phyloP scores from a whole-genome alignment of 2,329 filamentous ascomycete species.

The Penicillium corylophilum region DNA sequence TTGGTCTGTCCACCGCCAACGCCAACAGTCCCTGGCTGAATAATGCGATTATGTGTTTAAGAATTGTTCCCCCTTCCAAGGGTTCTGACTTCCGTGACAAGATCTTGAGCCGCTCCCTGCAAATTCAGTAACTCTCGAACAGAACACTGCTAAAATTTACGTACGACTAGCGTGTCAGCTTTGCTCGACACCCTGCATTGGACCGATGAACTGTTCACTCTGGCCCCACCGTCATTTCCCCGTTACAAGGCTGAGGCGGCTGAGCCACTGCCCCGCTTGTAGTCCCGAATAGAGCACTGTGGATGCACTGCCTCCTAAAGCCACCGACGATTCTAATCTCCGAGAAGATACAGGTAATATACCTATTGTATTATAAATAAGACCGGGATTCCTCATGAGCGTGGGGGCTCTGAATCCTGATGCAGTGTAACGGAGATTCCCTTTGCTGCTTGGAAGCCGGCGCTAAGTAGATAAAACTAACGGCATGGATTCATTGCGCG shows the following conservation, averaged over 20 bases:
- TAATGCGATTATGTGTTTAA: neutral
- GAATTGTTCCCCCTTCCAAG: no score
- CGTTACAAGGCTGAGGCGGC: neutral
- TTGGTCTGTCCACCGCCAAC: neutral
- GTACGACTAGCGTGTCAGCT: neutral
- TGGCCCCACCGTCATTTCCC: neutral
- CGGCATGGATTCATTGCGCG: no score
- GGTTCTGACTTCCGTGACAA: neutral
- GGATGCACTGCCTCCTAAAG: no score
- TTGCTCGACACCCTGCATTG: neutral
- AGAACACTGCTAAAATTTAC: neutral
- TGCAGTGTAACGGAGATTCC: no score
- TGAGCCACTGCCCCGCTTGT: neutral
- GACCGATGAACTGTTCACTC: neutral
- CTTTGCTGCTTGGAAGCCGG: no score
- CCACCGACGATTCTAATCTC: no score
- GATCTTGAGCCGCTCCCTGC: neutral
- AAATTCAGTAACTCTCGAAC: neutral
- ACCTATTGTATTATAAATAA: no score
- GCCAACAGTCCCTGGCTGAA: neutral
- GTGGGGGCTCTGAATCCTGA: no score
- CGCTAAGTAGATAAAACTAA: no score
- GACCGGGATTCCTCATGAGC: no score
- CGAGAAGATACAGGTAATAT: no score
- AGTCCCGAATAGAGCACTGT: neutral